phyloP scores from a whole-genome alignment of 1,284 basidiomycete genomes.

The Anthracocystis setariae region DNA sequence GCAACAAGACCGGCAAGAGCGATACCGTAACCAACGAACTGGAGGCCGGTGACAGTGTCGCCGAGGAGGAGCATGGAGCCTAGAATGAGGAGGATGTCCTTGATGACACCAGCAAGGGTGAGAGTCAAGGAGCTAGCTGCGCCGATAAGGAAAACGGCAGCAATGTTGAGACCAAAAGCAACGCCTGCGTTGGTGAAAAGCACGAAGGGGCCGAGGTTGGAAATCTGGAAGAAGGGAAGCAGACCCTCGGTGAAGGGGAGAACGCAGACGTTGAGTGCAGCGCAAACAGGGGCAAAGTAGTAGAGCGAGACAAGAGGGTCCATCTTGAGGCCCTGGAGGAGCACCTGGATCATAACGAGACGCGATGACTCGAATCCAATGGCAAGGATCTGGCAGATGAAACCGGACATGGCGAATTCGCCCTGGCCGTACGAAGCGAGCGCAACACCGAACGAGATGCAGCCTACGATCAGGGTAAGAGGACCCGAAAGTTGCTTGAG shows the following conservation, averaged over 20 bases:
- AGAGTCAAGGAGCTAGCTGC: conserved; percentile 86
- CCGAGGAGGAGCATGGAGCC: conserved; percentile 88
- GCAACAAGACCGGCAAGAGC: conserved; percentile 82
- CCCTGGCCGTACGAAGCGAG: conserved; percentile 88
- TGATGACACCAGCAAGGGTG: conserved; percentile 90
- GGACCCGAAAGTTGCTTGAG: conserved; percentile 86
- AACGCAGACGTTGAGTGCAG: conserved; percentile 83
- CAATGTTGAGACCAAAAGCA: conserved; percentile 90
- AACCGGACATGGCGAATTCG: conserved; percentile 84
- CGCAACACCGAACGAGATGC: conserved; percentile 91
- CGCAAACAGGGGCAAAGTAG: conserved; percentile 81
- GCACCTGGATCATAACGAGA: conserved; percentile 94
- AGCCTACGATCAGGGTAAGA: conserved; percentile 83
- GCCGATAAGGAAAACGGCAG: conserved; percentile 92
- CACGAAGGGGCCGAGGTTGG: conserved; percentile 79
- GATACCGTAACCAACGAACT: conserved; percentile 87
- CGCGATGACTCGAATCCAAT: conserved; percentile 84
- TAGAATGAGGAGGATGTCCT: conserved; percentile 92
- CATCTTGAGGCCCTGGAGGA: conserved; percentile 93
- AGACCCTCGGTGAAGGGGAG: conserved; percentile 90
- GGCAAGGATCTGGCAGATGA: conserved; percentile 72
- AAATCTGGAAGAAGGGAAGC: conserved; percentile 82
- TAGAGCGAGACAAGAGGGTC: conserved; percentile 94
- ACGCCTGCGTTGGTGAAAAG: conserved; percentile 85
- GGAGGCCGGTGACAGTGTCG: conserved; percentile 79